Conservation (phyloP, 1,284 basidiomycete genomes). For the Cutaneotrichosporon cavernicola region DNA sequence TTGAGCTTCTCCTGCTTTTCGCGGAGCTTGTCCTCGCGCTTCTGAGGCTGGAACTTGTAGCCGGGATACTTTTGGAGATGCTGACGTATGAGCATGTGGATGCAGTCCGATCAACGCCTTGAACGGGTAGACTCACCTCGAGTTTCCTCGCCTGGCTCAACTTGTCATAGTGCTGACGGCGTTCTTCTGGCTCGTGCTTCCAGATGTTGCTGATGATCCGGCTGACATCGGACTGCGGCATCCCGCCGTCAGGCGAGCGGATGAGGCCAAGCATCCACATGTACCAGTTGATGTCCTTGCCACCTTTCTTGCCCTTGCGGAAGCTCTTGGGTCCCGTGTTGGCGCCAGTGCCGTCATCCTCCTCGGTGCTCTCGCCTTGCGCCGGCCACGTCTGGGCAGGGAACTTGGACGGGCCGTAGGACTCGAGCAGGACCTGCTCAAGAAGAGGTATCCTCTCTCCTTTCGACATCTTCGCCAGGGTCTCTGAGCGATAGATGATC, state of each 20-base stretch:
- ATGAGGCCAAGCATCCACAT: conserved; percentile 28
- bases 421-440: conserved; percentile 13
- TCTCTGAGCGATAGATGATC: conserved; percentile 83
- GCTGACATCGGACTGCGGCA: conserved; percentile 71
- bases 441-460: conserved; percentile 14
- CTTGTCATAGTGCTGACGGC: conserved; percentile 66
- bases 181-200: conserved; percentile 61
- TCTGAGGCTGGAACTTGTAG: conserved; percentile 69
- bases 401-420: conserved; percentile 9
- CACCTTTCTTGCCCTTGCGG: conserved; percentile 33
- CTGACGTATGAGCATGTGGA: conserved; percentile 24
- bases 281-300: conserved; percentile 29
- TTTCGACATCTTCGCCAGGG: conserved; percentile 46
- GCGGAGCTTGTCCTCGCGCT: conserved; percentile 65
- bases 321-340: conserved; percentile 25
- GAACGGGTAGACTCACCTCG: conserved; percentile 52
- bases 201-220: conserved; percentile 68
- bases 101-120: background rate
- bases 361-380: conserved; percentile 1
- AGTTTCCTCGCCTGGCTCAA: conserved; percentile 66
- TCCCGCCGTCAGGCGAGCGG: conserved; percentile 50
- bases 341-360: background rate
- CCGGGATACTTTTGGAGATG: conserved; percentile 66
- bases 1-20: conserved; percentile 63
- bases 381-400: background rate